A percentile compares a stretch with the other conserved stretches of the same genome.
Evolutionary conservation across 176 grass and related monocot genomes (phyloP).

Genomic region (Cymbopogon citratus): DNA sequence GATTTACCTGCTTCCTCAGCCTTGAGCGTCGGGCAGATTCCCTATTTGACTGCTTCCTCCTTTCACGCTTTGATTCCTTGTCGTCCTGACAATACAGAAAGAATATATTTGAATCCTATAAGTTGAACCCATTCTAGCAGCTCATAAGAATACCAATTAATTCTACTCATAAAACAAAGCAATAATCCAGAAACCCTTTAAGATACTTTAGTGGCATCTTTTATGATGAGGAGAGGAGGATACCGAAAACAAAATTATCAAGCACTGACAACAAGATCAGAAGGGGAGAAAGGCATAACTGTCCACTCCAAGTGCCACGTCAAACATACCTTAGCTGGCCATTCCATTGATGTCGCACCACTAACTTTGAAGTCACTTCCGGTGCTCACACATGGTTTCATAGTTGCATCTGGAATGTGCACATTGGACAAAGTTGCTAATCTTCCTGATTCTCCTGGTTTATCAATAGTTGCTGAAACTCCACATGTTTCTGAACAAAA

Average conservation of each 20-base stretch:
- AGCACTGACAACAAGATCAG: background rate
- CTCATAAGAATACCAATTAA: background rate
- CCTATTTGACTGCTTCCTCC: conserved; percentile 76
- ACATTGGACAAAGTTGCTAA: conserved; percentile 29
- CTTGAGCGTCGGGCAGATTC: conserved; percentile 87
- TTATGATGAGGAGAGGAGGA: background rate
- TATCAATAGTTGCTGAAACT: conserved; percentile 27
- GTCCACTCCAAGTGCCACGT: background rate
- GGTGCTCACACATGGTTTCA: conserved; percentile 32
- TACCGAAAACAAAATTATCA: background rate
- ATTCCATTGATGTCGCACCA: conserved; percentile 40
- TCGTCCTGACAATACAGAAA: conserved; percentile 52
- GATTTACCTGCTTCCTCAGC: conserved; percentile 72
- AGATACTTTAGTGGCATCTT: background rate
- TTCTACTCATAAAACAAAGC: background rate
- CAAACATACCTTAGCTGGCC: conserved; percentile 46
- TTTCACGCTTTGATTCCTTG: conserved; percentile 59
- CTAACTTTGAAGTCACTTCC: conserved; percentile 40
- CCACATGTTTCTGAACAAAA: conserved; percentile 33
- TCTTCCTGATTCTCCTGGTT: conserved; percentile 32
- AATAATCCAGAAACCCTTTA: background rate
- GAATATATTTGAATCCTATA: background rate
- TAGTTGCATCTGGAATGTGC: conserved; percentile 24
- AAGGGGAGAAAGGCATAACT: background rate
- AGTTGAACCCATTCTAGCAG: background rate